Percentiles rank a stretch among this genome's conserved stretches.
These are phyloP conservation scores for Aspergillus saccharolyticus DNA, from an alignment of 495 filamentous ascomycete species.

Conservation along the genomic window DNA sequence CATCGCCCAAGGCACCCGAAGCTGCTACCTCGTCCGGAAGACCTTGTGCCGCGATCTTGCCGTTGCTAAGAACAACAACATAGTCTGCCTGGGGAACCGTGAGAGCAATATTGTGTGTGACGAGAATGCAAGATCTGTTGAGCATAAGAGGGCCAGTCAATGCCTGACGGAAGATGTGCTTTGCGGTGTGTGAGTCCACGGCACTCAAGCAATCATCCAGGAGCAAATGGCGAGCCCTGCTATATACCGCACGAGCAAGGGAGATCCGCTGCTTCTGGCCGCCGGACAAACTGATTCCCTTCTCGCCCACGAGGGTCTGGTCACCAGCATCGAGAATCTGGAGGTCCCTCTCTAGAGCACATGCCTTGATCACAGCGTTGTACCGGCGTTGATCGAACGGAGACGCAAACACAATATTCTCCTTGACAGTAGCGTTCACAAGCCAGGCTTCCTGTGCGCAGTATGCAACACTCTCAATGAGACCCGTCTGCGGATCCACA, in stretches of 20 bases:
- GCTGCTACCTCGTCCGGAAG: slow-evolving; percentile 68
- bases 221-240: slow-evolving; percentile 81
- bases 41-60: slow-evolving; percentile 72
- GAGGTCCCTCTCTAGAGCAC: slow-evolving; percentile 88
- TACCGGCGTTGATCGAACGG: slow-evolving; percentile 80
- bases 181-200: slow-evolving; percentile 97
- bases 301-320: slow-evolving; percentile 92
- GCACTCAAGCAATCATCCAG: slow-evolving; percentile 96
- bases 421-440: slow-evolving; percentile 90
- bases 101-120: slow-evolving; percentile 91
- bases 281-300: slow-evolving; percentile 93
- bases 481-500: slow-evolving; percentile 74
- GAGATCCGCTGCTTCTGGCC: slow-evolving; percentile 98
- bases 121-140: slow-evolving; percentile 84
- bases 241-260: slow-evolving; percentile 88
- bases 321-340: slow-evolving; percentile 91
- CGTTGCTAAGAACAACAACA: slow-evolving; percentile 84
- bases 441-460: slow-evolving; percentile 98
- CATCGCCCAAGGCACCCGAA: slow-evolving; percentile 81
- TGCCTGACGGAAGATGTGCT: slow-evolving; percentile 95
- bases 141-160: slow-evolving; percentile 88
- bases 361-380: slow-evolving; percentile 80
- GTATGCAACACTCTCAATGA: slow-evolving; percentile 91
- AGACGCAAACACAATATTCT: slow-evolving; percentile 92
- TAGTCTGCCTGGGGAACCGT: slow-evolving; percentile 73